phyloP scores from a whole-genome alignment of 2,329 filamentous ascomycete genomes.

The Claviceps maximensis region DNA sequence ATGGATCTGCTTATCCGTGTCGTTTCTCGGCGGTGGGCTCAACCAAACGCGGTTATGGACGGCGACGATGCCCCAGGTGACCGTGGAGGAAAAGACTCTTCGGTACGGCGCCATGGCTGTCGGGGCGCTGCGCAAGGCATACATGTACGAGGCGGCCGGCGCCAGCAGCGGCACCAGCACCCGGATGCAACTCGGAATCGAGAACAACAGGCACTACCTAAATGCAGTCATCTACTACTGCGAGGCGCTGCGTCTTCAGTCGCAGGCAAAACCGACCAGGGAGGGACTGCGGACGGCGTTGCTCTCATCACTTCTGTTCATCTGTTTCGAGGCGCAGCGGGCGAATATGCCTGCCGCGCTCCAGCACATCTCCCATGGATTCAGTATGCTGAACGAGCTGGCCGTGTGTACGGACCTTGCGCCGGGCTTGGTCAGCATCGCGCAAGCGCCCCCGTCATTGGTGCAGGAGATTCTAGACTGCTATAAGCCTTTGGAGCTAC shows the following conservation, averaged over 20 bases:
- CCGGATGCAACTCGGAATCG: slow-evolving; percentile 10
- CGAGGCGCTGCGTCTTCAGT: slow-evolving; percentile 26
- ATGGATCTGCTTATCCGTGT: slow-evolving; percentile 22
- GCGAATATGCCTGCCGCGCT: slow-evolving; percentile 27
- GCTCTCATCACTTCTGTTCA: slow-evolving; percentile 26
- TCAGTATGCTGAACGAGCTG: slow-evolving; percentile 27
- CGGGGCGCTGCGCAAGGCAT: slow-evolving; percentile 24
- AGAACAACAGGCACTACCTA: slow-evolving; percentile 26
- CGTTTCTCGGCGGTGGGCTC: slow-evolving; percentile 23
- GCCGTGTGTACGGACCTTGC: slow-evolving; percentile 23
- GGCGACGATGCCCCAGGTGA: slow-evolving; percentile 26
- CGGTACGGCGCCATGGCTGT: slow-evolving; percentile 28
- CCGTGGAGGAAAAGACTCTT: slow-evolving; percentile 23
- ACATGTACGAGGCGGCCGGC: slow-evolving; percentile 13
- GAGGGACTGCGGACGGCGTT: slow-evolving; percentile 26
- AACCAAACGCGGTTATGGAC: slow-evolving; percentile 24
- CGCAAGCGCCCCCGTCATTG: slow-evolving; percentile 21
- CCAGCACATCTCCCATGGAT: slow-evolving; percentile 27
- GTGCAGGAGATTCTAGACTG: slow-evolving; percentile 27
- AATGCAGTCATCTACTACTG: slow-evolving; percentile 28
- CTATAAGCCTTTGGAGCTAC: slow-evolving; percentile 25
- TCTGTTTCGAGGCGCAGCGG: slow-evolving; percentile 27
- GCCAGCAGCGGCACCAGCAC: too few species aligned
- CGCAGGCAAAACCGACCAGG: slow-evolving; percentile 21
- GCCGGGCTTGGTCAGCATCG: slow-evolving; percentile 23